A percentile compares a stretch with the other conserved stretches of the same genome.
Conservation (phyloP, 192 early-diverging fungal genomes). For the Entomortierella chlamydospora region DNA sequence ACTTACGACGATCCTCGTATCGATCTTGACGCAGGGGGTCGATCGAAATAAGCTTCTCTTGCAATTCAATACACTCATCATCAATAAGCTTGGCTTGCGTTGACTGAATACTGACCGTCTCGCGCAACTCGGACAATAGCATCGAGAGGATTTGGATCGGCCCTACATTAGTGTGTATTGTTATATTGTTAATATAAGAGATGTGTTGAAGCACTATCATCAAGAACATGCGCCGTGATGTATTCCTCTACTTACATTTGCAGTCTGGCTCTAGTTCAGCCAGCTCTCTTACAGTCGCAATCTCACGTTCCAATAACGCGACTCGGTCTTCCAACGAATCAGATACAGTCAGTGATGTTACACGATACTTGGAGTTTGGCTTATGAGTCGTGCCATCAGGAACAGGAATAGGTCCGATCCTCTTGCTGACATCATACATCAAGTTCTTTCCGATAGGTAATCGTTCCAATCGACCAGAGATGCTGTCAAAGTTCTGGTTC, state of each 20-base stretch:
- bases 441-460: constrained; percentile 37
- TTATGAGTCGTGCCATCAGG: constrained; percentile 18
- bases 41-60: constrained; percentile 63
- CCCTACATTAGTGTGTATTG: constrained; percentile 6
- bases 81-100: constrained; percentile 35
- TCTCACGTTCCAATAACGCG: constrained; percentile 66
- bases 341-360: constrained; percentile 38
- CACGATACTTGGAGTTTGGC: constrained; percentile 8
- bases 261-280: constrained; percentile 83
- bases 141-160: constrained; percentile 43
- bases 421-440: constrained; percentile 48
- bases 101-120: constrained; percentile 22
- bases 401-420: constrained; percentile 21
- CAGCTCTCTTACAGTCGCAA: constrained; percentile 72
- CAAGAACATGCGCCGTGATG: neutral
- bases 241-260: constrained; percentile 70
- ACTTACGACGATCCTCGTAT: constrained; percentile 70
- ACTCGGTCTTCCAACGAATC: constrained; percentile 39
- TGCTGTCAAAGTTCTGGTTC: constrained; percentile 18
- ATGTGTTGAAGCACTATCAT: neutral
- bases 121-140: constrained; percentile 30
- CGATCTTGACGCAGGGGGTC: constrained; percentile 64
- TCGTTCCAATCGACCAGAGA: constrained; percentile 26
- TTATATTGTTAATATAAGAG: no score
- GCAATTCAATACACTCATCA: constrained; percentile 58